Conservation (phyloP, 2,329 filamentous ascomycete species). For the Venturia effusa region DNA sequence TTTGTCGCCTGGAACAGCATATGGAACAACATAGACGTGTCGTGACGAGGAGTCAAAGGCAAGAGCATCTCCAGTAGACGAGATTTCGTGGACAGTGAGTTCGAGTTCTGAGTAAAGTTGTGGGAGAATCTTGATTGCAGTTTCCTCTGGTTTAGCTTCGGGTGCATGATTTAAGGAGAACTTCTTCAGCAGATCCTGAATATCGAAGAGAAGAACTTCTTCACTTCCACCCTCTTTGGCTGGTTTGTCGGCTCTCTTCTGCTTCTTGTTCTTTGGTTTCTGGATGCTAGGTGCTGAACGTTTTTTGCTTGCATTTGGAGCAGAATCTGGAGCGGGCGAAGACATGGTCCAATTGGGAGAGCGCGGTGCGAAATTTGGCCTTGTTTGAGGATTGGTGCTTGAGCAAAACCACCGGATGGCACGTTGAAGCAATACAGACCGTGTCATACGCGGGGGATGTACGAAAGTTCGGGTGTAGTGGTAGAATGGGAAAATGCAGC, state of each 20-base stretch:
- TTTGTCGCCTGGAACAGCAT: conserved; percentile 74
- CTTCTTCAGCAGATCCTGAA: conserved; percentile 31
- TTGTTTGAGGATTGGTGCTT: background rate
- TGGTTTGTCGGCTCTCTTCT: conserved; percentile 18
- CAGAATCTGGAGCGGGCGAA: background rate
- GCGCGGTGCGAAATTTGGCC: background rate
- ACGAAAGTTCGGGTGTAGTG: background rate
- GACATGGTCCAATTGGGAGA: background rate
- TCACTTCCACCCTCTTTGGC: conserved; percentile 36
- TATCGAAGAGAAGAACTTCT: conserved; percentile 36
- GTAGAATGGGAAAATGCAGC: background rate
- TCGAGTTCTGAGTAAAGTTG: conserved; percentile 65
- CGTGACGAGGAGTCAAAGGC: conserved; percentile 57
- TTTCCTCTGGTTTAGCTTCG: conserved; percentile 2
- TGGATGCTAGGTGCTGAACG: background rate
- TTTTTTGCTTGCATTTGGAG: conserved; percentile 1
- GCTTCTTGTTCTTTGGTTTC: conserved; percentile 8
- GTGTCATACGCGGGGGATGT: background rate
- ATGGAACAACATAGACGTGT: conserved; percentile 78
- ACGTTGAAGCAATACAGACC: background rate
- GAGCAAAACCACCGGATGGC: background rate
- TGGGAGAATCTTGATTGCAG: conserved; percentile 35
- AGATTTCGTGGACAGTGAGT: conserved; percentile 69
- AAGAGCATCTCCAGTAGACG: conserved; percentile 86
- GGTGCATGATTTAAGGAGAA: conserved; percentile 16